Conservation (phyloP, 805 yeast genomes). For the Lipomyces chichibuensis region DNA sequence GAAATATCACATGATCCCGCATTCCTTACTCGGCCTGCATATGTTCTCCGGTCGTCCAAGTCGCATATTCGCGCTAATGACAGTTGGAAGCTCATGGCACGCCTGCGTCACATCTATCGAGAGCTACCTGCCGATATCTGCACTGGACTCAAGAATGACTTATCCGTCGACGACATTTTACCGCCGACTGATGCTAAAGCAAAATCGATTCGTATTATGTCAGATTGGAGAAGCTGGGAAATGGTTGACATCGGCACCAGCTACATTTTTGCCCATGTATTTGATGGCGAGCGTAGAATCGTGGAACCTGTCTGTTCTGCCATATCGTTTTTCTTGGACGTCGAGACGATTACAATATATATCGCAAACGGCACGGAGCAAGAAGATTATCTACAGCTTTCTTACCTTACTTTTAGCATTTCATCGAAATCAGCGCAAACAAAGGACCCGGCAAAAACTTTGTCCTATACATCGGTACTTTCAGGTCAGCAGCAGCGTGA, state of each 20-base stretch:
- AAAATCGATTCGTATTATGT: conserved; percentile 61
- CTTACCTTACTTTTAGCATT: conserved; percentile 40
- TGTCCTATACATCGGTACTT: not conserved
- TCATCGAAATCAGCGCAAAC: not conserved
- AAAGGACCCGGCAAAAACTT: not conserved
- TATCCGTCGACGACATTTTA: conserved; percentile 37
- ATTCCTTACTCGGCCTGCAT: conserved; percentile 86
- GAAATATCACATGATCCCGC: conserved; percentile 81
- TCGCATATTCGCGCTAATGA: conserved; percentile 78
- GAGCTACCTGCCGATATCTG: conserved; percentile 54
- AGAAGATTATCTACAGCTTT: conserved; percentile 44
- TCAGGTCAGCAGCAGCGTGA: not conserved
- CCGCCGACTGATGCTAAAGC: conserved; percentile 56
- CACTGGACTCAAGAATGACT: conserved; percentile 46
- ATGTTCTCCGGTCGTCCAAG: conserved; percentile 68
- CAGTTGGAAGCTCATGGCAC: conserved; percentile 83
- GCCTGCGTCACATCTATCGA: conserved; percentile 73
- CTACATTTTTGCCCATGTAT: conserved; percentile 57
- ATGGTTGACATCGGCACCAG: conserved; percentile 63
- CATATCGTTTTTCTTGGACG: conserved; percentile 39
- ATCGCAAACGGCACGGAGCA: conserved; percentile 42
- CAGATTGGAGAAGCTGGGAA: conserved; percentile 93
- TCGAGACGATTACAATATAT: conserved; percentile 44
- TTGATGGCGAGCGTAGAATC: conserved; percentile 43
- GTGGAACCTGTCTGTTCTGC: conserved; percentile 17